Base-by-base conservation (phyloP, 1,284 basidiomycete species). In the Butyriboletus appendiculatus region DNA sequence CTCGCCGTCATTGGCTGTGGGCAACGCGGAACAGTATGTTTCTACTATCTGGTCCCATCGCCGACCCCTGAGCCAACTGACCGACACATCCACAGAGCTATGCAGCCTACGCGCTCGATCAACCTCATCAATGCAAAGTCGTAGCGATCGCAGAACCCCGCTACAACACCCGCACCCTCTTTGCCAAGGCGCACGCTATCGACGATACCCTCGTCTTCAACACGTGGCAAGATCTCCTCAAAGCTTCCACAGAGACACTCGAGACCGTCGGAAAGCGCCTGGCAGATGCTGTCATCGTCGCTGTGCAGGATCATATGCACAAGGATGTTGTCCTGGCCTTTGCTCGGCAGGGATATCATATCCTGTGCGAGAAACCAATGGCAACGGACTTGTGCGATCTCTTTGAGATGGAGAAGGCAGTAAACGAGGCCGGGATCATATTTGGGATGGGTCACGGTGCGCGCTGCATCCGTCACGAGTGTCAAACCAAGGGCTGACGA, bases 291-390 rank as follows among this genome's bases (percentile, higher is more conserved):
- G 82, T 94, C 14, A 65, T 93, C 50, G 78, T 95, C 57, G 77
- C 87, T 4, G 88, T 92, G 0, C 88, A 91, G 57, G 92, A 94
- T 64, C 73, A 80, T 41, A 79, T 92, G 79, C 92, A 94, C 65
- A 76, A 80, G 33, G 84, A 88, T 58, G 85, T 92, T 12, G 82
- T 86, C 0, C 64, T 81, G 8, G 88, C 86, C 0, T 94, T 93
- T 70, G 84, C 86, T 1, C 78, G 77, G 50, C 88, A 90, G 64
- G 90, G 91, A 1, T 94, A 94, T 67, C 84, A 93, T 65, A 90
- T 95, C 53, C 77, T 95, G 28, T 93, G 92, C 68, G 92, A 95
- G 78, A 95, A 94, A 68, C 92, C 92, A 0, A 92, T 95, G 88
- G 90, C 91, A 1, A 93, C 90, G 2, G 80, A 69, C 50, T 65